These are phyloP conservation scores for Choanephora cucurbitarum DNA, from an alignment of 371 early-diverging fungal genomes.

Conservation along the genomic window DNA sequence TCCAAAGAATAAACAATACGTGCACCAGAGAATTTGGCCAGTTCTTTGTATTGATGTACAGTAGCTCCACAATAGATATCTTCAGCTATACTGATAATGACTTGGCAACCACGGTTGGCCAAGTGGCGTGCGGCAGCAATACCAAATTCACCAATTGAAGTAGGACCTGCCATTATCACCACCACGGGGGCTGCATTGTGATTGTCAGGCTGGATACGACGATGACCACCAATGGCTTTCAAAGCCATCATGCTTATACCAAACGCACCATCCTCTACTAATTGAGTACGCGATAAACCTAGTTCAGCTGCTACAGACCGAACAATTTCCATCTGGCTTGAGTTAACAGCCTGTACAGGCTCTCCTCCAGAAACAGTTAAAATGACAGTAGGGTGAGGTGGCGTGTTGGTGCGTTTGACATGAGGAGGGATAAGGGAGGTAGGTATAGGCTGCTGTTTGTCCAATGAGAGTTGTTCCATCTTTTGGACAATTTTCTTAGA, in stretches of 20 bases:
- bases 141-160: slow-evolving; percentile 73
- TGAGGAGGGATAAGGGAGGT: slow-evolving; percentile 33
- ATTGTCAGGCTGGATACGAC: slow-evolving; percentile 73
- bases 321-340: slow-evolving; percentile 62
- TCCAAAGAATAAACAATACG: slow-evolving; percentile 29
- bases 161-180: slow-evolving; percentile 77
- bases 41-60: slow-evolving; percentile 25
- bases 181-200: slow-evolving; percentile 75
- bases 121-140: slow-evolving; percentile 78
- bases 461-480: no score
- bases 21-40: slow-evolving; percentile 38
- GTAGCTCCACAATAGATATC: slow-evolving; percentile 12
- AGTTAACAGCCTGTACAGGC: slow-evolving; percentile 56
- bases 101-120: slow-evolving; percentile 76
- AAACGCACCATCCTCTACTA: slow-evolving; percentile 83
- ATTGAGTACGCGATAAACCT: slow-evolving; percentile 69
- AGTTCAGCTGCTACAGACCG: slow-evolving; percentile 59
- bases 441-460: slow-evolving; percentile 20
- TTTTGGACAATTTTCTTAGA: no score
- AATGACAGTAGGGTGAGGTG: slow-evolving; percentile 19
- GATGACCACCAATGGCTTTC: slow-evolving; percentile 70
- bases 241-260: slow-evolving; percentile 73
- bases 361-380: slow-evolving; percentile 54
- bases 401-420: slow-evolving; percentile 18
- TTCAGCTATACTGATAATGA: slow-evolving; percentile 56